A percentile compares a stretch with the other conserved stretches of the same genome.
phyloP scores from a whole-genome alignment of 176 grass and related monocot species.

The Oryza nivara region DNA sequence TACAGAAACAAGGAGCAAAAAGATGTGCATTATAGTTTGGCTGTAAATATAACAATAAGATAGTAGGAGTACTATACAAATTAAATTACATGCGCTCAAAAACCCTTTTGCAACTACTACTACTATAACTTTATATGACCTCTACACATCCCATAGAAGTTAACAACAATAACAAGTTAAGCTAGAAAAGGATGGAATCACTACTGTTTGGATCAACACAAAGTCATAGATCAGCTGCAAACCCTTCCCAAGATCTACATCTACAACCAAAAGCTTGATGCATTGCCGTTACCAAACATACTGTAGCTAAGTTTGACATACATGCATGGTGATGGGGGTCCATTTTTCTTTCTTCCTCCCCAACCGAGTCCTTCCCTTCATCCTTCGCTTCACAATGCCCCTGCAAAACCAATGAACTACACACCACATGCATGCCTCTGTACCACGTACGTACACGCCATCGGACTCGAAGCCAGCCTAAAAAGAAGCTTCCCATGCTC shows the following conservation, averaged over 20 bases:
- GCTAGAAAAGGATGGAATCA: not conserved
- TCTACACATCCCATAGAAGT: not conserved
- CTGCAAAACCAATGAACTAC: conserved; percentile 35
- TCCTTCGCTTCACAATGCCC: conserved; percentile 15
- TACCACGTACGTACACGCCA: conserved; percentile 25
- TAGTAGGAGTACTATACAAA: not conserved
- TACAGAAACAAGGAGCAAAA: conserved; percentile 27
- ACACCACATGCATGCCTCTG: conserved; percentile 43
- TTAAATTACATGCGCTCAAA: conserved; percentile 21
- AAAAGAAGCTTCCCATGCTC: conserved; percentile 51
- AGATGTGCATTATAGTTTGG: conserved; percentile 22
- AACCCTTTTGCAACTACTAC: not conserved
- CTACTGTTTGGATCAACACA: conserved; percentile 31
- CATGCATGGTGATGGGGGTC: not conserved
- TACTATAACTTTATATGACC: no score
- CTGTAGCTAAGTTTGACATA: conserved; percentile 24
- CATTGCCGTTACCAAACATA: conserved; percentile 34
- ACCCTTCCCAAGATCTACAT: conserved; percentile 19
- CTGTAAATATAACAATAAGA: conserved; percentile 21
- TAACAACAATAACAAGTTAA: not conserved
- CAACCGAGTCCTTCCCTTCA: not conserved
- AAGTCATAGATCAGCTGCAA: conserved; percentile 40
- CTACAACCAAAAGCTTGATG: conserved; percentile 35
- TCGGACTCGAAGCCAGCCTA: conserved; percentile 44
- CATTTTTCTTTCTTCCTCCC: not conserved